phyloP scores from a whole-genome alignment of 1,284 basidiomycete species.

The Trichosporon sp. region DNA sequence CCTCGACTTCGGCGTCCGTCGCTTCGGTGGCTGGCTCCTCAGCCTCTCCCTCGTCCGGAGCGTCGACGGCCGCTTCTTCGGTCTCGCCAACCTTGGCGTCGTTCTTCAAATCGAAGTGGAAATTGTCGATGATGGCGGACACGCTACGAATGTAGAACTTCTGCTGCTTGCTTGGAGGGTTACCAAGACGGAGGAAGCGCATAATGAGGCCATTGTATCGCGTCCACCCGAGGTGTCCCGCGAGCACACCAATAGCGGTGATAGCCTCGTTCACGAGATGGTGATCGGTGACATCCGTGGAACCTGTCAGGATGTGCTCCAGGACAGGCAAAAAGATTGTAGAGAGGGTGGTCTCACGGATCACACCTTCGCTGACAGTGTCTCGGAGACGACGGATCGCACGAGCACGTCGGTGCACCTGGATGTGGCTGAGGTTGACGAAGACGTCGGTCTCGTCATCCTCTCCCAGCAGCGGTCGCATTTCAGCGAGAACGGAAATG shows the following conservation, averaged over 20 bases:
- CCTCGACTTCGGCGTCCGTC: slow-evolving; percentile 27
- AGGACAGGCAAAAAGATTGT: slow-evolving; percentile 86
- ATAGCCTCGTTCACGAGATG: slow-evolving; percentile 90
- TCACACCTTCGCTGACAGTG: slow-evolving; percentile 61
- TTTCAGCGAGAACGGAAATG: slow-evolving; percentile 65
- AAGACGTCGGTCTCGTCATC: slow-evolving; percentile 97
- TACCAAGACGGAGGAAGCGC: slow-evolving; percentile 71
- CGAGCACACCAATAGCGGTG: slow-evolving; percentile 65
- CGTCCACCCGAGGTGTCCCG: slow-evolving; percentile 72
- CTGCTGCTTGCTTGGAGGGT: slow-evolving; percentile 66
- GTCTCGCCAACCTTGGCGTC: slow-evolving; percentile 29
- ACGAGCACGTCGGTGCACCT: slow-evolving; percentile 81
- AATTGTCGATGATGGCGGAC: slow-evolving; percentile 80
- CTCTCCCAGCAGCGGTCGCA: slow-evolving; percentile 73
- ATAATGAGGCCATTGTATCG: slow-evolving; percentile 76
- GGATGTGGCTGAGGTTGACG: slow-evolving; percentile 91
- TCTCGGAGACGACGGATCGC: slow-evolving; percentile 83
- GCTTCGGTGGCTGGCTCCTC: slow-evolving; percentile 30
- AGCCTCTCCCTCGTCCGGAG: slow-evolving; percentile 18
- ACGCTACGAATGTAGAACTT: slow-evolving; percentile 80
- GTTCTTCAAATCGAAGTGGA: slow-evolving; percentile 76
- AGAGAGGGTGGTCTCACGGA: slow-evolving; percentile 68
- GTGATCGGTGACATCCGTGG: slow-evolving; percentile 68
- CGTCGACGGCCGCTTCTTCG: slow-evolving; percentile 33
- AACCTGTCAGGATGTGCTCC: slow-evolving; percentile 69